Evolutionary conservation across 2,329 filamentous ascomycete genomes (phyloP).

Genomic region (Botrytis elliptica): DNA sequence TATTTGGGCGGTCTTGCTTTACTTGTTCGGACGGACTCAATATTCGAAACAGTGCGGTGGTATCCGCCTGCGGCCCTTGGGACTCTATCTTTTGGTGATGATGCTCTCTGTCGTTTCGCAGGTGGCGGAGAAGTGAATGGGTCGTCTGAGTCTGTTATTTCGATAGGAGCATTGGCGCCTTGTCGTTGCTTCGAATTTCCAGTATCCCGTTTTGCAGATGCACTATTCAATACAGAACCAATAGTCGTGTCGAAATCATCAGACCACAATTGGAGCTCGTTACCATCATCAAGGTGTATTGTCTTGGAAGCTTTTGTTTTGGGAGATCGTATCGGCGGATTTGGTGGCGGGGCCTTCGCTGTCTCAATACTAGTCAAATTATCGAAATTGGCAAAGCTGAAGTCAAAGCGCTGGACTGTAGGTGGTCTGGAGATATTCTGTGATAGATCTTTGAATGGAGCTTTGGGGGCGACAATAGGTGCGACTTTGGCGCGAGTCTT

Average conservation of each 20-base stretch:
- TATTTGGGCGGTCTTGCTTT: conserved; percentile 24
- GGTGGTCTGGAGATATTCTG: neutral
- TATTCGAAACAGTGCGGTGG: conserved; percentile 38
- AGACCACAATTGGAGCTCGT: conserved; percentile 11
- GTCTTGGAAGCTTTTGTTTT: neutral
- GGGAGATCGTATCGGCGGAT: neutral
- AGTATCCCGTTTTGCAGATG: neutral
- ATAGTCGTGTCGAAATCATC: conserved; percentile 46
- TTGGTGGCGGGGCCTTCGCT: neutral
- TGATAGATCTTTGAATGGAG: neutral
- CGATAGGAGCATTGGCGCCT: neutral
- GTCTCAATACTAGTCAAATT: neutral
- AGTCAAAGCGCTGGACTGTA: neutral
- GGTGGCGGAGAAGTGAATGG: conserved; percentile 26
- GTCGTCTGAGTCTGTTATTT: conserved; percentile 39
- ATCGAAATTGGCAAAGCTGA: neutral
- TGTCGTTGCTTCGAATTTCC: neutral
- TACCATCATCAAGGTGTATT: neutral
- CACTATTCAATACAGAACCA: neutral
- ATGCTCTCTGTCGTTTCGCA: conserved; percentile 9
- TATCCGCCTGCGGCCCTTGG: conserved; percentile 23
- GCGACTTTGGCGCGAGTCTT: conserved; percentile 7
- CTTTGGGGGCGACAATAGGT: neutral
- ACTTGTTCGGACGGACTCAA: conserved; percentile 39
- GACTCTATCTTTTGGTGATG: neutral